A percentile compares a stretch with the other conserved stretches of the same genome.
Conservation (phyloP, 441 rosid species). For the Capsella rubella region DNA sequence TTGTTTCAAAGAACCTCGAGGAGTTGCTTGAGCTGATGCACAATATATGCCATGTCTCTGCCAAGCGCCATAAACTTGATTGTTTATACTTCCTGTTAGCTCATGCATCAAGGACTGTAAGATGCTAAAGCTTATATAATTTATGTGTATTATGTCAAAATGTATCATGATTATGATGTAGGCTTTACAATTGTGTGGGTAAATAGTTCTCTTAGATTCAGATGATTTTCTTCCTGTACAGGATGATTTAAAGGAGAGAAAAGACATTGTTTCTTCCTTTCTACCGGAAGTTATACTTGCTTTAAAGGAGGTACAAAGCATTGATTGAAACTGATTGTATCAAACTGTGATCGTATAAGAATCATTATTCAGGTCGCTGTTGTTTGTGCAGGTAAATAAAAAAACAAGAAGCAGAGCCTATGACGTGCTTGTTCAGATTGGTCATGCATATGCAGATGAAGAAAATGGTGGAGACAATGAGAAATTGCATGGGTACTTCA, state of each 20-base stretch:
- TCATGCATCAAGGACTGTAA: conserved; percentile 65
- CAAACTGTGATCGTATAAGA: conserved; percentile 16
- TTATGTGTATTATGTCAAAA: conserved; percentile 24
- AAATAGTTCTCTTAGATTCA: conserved; percentile 8
- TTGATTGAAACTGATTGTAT: conserved; percentile 23
- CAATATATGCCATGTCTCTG: conserved; percentile 90
- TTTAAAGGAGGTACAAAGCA: conserved; percentile 80
- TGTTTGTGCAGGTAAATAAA: conserved; percentile 71
- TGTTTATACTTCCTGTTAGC: conserved; percentile 83
- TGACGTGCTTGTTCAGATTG: conserved; percentile 91
- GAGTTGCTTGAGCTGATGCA: conserved; percentile 77
- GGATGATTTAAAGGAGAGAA: conserved; percentile 68
- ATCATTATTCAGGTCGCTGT: conserved; percentile 23
- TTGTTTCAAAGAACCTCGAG: conserved; percentile 63
- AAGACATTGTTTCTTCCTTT: conserved; percentile 67
- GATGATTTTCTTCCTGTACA: conserved; percentile 40
- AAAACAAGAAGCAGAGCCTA: conserved; percentile 96
- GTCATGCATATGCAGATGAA: conserved; percentile 90
- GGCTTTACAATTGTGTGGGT: conserved; percentile 9
- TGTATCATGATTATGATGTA: conserved; percentile 4
- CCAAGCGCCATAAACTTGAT: conserved; percentile 89
- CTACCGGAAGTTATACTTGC: conserved; percentile 90
- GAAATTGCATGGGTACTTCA: conserved; percentile 73
- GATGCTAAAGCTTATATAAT: conserved; percentile 22
- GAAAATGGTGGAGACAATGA: conserved; percentile 83